Percentiles rank a stretch among this genome's conserved stretches.
These are phyloP conservation scores for Hymenotorrendiella dingleyae DNA, from an alignment of 2,329 filamentous ascomycete species.

Conservation along the genomic window DNA sequence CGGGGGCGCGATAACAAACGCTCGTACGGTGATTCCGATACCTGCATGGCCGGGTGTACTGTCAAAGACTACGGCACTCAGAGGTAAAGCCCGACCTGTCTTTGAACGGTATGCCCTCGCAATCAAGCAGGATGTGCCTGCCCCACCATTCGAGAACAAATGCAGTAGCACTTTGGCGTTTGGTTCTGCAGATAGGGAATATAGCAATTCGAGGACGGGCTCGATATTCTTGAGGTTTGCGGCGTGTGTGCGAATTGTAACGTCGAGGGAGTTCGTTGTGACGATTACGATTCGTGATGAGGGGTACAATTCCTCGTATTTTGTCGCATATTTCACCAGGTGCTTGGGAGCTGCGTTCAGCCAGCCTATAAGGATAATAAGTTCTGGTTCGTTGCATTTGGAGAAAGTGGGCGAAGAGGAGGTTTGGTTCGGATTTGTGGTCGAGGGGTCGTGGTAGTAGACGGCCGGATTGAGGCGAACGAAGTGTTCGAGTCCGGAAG, in stretches of 20 bases:
- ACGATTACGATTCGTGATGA: conserved; percentile 43
- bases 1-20: conserved; percentile 23
- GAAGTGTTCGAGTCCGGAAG: conserved; percentile 27
- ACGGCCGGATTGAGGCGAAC: conserved; percentile 33
- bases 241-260: conserved; percentile 33
- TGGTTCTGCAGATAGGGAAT: conserved; percentile 12
- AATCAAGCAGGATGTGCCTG: conserved; percentile 34
- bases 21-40: conserved; percentile 14
- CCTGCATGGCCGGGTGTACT: conserved; percentile 35
- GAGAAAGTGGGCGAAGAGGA: conserved; percentile 1
- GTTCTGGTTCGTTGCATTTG: conserved; percentile 24
- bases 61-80: conserved; percentile 38
- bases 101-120: conserved; percentile 32
- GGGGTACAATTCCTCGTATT: conserved; percentile 39
- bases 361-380: conserved; percentile 42
- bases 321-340: conserved; percentile 40
- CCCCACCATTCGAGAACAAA: conserved; percentile 45
- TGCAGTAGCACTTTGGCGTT: conserved; percentile 21
- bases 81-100: conserved; percentile 32
- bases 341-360: conserved; percentile 40
- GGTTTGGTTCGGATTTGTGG: too few relatives aligned
- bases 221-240: conserved; percentile 36
- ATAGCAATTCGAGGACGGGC: conserved; percentile 33
- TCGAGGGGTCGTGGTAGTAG: conserved; percentile 32
- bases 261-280: conserved; percentile 38